Evolutionary conservation across 2,329 filamentous ascomycete genomes (phyloP).

Genomic region (Fusarium sp.): DNA sequence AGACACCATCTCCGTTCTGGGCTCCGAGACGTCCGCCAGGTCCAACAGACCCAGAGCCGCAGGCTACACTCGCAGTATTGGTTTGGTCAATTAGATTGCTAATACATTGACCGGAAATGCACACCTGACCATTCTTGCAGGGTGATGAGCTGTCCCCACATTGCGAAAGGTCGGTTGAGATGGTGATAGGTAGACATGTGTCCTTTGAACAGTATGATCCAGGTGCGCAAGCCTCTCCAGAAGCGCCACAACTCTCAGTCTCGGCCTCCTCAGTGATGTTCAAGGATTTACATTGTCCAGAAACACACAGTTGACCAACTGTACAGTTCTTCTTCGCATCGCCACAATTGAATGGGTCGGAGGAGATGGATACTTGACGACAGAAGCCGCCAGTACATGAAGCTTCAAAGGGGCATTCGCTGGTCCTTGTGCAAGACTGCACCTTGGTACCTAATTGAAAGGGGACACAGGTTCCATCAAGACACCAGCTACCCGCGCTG

Average conservation of each 20-base stretch:
- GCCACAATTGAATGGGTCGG: constrained; percentile 28
- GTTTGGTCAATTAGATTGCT: constrained; percentile 14
- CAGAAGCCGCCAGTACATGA: constrained; percentile 21
- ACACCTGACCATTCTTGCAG: constrained; percentile 21
- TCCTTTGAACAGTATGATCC: constrained; percentile 22
- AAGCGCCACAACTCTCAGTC: constrained; percentile 10
- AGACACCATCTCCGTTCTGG: neutral
- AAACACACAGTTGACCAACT: constrained; percentile 27
- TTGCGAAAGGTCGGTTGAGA: constrained; percentile 25
- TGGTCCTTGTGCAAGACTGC: constrained; percentile 24
- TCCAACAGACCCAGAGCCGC: constrained; percentile 17
- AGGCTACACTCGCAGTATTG: constrained; percentile 1
- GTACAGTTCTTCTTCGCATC: constrained; percentile 15
- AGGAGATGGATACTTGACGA: constrained; percentile 24
- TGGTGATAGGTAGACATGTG: constrained; percentile 13
- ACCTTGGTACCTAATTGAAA: constrained; percentile 35
- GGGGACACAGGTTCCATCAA: constrained; percentile 30
- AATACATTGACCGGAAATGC: constrained; percentile 26
- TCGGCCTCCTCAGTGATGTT: constrained; percentile 8
- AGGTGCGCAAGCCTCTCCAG: constrained; percentile 4
- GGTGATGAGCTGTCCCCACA: constrained; percentile 12
- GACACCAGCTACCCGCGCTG: constrained; percentile 36
- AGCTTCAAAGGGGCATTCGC: constrained; percentile 17
- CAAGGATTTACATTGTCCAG: constrained; percentile 16
- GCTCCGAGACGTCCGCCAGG: constrained; percentile 24